Base-by-base conservation (phyloP, 1,284 basidiomycete genomes). In the Apiotrichum domesticum region DNA sequence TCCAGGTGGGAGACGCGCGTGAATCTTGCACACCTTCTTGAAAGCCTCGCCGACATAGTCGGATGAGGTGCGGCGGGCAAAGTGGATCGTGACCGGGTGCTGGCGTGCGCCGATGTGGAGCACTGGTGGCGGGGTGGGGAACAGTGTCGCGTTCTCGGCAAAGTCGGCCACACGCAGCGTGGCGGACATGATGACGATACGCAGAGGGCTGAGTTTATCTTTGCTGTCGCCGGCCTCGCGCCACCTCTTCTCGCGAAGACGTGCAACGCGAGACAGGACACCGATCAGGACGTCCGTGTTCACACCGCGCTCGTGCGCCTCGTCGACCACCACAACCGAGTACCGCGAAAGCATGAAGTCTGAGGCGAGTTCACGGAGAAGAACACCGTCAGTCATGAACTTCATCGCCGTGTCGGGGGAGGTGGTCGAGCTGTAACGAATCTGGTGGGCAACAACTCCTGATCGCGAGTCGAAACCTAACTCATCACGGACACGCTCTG, bases 361-460 rank as follows among this genome's bases (percentile, higher is more conserved):
- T 13, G 83, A 84, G 0, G 91, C 87, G 29, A 98, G 81, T 75
- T 99, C 96, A 56, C 96, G 86, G 10, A 98, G 80, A 32, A 99
- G 79, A 13, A 98, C 92, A 80, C 96, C 96, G 69, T 99, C 96
- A 2, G 96, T 99, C 95, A 98, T 98, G 80, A 98, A 99, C 76
- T 98, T 98, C 80, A 98, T 92, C 6, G 85, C 85, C 0, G 96
- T 99, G 32, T 85, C 81, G 0, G 90, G 81, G 3, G 90, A 90
- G 0, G 92, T 87, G 0, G 91, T 97, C 0, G 90, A 89, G 62
- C 97, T 95, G 73, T 98, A 98, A 57, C 96, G 88, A 62, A 99
- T 96, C 76, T 98, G 94, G 75, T 98, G 92, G 0, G 95, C 94
- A 2, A 98, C 90, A 21, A 83, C 80, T 1, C 87, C 86, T 0